These are phyloP conservation scores for Verticillium zaregamsianum DNA, from an alignment of 2,329 filamentous ascomycete genomes.

Conservation along the genomic window DNA sequence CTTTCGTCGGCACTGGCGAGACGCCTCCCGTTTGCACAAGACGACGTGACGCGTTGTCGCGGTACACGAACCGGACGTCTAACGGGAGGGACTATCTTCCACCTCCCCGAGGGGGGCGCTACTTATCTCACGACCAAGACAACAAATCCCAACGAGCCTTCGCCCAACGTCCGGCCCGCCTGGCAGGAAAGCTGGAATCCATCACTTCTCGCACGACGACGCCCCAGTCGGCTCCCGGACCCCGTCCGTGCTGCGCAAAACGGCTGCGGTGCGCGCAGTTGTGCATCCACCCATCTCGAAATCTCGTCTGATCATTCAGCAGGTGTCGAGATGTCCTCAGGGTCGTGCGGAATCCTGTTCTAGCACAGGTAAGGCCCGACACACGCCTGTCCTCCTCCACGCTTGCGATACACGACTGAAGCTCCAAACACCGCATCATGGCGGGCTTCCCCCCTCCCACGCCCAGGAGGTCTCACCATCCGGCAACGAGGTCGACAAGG, in stretches of 20 bases:
- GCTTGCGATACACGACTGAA: neutral
- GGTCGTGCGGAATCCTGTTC: neutral
- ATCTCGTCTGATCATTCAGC: neutral
- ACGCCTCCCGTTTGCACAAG: neutral
- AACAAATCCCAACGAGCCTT: too few relatives aligned
- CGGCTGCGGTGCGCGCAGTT: neutral
- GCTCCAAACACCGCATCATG: neutral
- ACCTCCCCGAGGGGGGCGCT: too few relatives aligned
- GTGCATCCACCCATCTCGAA: neutral
- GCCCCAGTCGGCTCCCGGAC: neutral
- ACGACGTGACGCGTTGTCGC: neutral
- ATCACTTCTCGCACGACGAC: neutral
- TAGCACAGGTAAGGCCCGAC: neutral
- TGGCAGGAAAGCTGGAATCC: neutral
- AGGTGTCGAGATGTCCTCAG: neutral
- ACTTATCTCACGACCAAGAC: too few relatives aligned
- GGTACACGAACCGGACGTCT: neutral
- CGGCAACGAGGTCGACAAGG: neutral
- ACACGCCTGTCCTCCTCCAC: neutral
- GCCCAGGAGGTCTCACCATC: neutral
- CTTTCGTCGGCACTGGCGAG: neutral
- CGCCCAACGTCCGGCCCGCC: neutral
- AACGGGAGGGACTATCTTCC: neutral
- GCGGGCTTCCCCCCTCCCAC: neutral
- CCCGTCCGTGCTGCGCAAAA: neutral